Percentiles rank a stretch among this genome's conserved stretches.
Conservation (phyloP, 116 monocot genomes). For the Papilionanthe hybrid region DNA sequence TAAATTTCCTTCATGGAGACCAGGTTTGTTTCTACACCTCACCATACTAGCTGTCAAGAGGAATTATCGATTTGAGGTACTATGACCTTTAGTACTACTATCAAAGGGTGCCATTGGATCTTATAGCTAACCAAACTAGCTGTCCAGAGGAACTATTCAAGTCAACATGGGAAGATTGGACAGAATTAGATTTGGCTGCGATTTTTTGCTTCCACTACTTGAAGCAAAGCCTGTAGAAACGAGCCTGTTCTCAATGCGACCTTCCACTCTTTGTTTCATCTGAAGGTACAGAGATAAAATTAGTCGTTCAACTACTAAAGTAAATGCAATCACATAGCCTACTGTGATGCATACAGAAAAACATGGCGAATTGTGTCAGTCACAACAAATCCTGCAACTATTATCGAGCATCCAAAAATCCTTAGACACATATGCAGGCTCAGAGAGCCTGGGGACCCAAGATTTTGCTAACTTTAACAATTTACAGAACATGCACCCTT, state of each 20-base stretch:
- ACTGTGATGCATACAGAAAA: conserved; percentile 82
- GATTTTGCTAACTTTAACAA: conserved; percentile 47
- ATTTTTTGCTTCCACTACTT: conserved; percentile 56
- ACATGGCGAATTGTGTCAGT: conserved; percentile 65
- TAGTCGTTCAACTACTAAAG: conserved; percentile 70
- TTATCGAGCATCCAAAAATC: conserved; percentile 87
- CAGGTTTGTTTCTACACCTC: too few species aligned
- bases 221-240: conserved; percentile 85
- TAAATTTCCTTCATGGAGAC: too few species aligned
- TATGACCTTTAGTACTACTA: conserved; percentile 12
- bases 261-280: conserved; percentile 12
- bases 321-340: conserved; percentile 82
- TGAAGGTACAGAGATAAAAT: conserved; percentile 38
- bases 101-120: conserved; percentile 36
- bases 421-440: conserved; percentile 59
- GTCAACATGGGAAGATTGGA: conserved; percentile 4
- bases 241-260: conserved; percentile 43
- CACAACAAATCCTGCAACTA: conserved; percentile 82
- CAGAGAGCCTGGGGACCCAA: conserved; percentile 53
- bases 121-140: conserved; percentile 50
- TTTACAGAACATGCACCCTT: conserved; percentile 39
- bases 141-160: conserved; percentile 46
- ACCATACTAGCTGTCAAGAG: too few species aligned
- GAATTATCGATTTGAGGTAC: too few species aligned
- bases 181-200: conserved; percentile 7